Evolutionary conservation across 169 alveolate genomes (phyloP).

Genomic region (Condylostoma magnum): DNA sequence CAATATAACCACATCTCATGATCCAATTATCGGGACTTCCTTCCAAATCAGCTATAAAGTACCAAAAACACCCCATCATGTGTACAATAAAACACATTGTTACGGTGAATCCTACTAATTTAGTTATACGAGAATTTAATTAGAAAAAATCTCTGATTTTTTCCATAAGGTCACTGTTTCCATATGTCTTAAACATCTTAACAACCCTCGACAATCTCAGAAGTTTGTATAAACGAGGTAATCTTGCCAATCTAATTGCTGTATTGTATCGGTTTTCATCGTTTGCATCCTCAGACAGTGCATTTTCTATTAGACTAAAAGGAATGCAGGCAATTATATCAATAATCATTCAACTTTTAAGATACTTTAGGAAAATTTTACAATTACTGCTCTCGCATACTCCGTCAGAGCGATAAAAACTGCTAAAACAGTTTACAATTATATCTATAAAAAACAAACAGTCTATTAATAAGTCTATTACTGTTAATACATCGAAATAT

Average conservation of each 20-base stretch:
- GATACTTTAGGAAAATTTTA: neutral
- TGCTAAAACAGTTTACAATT: neutral
- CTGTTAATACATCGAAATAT: neutral
- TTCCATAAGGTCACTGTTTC: conserved; percentile 3
- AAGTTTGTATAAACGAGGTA: conserved; percentile 11
- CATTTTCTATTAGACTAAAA: conserved; percentile 33
- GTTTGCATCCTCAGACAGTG: conserved; percentile 35
- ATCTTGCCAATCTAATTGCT: neutral
- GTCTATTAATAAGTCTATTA: conserved; percentile 34
- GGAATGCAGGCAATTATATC: conserved; percentile 16
- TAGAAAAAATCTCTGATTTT: neutral
- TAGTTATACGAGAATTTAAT: too few relatives aligned
- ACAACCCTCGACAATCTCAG: neutral
- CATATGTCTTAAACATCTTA: neutral
- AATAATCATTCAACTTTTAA: conserved; percentile 18
- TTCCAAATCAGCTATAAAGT: conserved; percentile 47
- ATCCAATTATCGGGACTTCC: conserved; percentile 54
- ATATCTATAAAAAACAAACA: conserved; percentile 6
- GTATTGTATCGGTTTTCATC: too few relatives aligned
- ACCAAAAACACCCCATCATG: conserved; percentile 70
- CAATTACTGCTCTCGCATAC: neutral
- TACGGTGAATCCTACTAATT: conserved; percentile 29
- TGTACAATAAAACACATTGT: conserved; percentile 54
- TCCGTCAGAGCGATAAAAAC: neutral
- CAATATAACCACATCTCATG: conserved; percentile 13